Percentiles rank a stretch among this genome's conserved stretches.
These are phyloP conservation scores for Chaetomium strumarium DNA, from an alignment of 2,329 filamentous ascomycete species.

Conservation along the genomic window DNA sequence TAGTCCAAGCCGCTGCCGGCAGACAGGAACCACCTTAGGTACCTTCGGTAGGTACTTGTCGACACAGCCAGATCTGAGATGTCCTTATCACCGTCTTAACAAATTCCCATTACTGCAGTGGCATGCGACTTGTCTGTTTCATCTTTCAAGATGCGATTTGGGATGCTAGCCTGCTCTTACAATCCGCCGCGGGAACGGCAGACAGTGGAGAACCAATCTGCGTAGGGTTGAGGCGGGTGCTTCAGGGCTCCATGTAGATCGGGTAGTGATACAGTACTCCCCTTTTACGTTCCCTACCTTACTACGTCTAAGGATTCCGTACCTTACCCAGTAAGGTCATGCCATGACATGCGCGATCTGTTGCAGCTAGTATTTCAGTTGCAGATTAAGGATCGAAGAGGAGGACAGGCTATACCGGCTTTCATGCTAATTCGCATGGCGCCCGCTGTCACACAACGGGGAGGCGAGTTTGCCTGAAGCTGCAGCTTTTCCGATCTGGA, in stretches of 20 bases:
- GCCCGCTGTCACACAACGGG: slow-evolving; percentile 1
- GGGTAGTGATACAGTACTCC: no score
- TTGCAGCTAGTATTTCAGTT: slow-evolving; percentile 10
- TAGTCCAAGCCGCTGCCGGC: no score
- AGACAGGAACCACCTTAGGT: no score
- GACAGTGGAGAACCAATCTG: slow-evolving; percentile 12
- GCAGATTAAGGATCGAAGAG: slow-evolving; percentile 15
- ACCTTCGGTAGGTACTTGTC: no score
- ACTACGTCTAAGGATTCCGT: no score
- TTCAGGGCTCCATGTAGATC: no score
- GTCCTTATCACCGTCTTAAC: not conserved
- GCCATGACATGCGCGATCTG: not conserved
- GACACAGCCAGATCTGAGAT: not conserved
- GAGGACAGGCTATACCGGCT: not conserved
- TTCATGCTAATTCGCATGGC: not conserved
- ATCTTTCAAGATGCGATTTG: not conserved
- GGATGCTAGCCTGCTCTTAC: not conserved
- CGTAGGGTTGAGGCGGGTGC: slow-evolving; percentile 16
- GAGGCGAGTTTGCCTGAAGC: no score
- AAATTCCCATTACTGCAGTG: not conserved
- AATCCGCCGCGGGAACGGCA: not conserved
- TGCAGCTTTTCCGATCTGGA: no score
- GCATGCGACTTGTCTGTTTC: not conserved
- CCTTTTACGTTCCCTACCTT: no score
- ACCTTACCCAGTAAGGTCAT: no score